Evolutionary conservation across 2,329 filamentous ascomycete genomes (phyloP), one percentile per base, ranked within the genome.

Genomic region (Incumbomyces delicatus): DNA sequence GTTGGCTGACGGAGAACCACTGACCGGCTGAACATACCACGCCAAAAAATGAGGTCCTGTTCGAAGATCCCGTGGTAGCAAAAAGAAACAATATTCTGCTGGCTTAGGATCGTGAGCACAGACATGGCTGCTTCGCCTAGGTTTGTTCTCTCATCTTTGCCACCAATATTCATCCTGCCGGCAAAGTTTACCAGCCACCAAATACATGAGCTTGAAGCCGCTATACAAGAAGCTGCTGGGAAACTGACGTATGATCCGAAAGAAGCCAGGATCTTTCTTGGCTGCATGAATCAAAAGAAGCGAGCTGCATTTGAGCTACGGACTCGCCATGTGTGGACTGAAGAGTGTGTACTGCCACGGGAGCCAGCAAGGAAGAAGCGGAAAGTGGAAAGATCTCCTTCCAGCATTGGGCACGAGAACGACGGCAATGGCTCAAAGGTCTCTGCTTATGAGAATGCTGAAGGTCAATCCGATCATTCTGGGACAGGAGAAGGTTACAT

Each of bases 231-330:
- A 6, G 63, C 66, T 44, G 66, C 67, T 44, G 78, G 76, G 5
- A 74, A 72, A 0, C 61, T 92, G 44, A 89, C 86, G 0, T 81
- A 83, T 49, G 77, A 90, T 61, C 70, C 83, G 44, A 70, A 72
- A 12, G 83, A 90, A 62, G 87, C 87, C 1, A 72, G 76, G 3
- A 63, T 95, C 2, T 71, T 95, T 1, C 62, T 96, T 27, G 87
- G 85, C 1, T 86, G 81, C 54, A 74, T 94, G 30, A 72, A 73
- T 1, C 81, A 78, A 46, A 81, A 77, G 53, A 75, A 79, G 57
- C 76, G 90, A 14, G 87, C 87, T 1, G 72, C 77, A 39, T 81
- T 94, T 56, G 90, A 96, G 64, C 68, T 96, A 50, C 75, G 86
- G 44, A 74, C 77, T 6, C 74, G 78, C 38, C 81, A 79, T 12